Base-by-base conservation (phyloP, 2,329 filamentous ascomycete genomes). In the Fusarium avenaceum region DNA sequence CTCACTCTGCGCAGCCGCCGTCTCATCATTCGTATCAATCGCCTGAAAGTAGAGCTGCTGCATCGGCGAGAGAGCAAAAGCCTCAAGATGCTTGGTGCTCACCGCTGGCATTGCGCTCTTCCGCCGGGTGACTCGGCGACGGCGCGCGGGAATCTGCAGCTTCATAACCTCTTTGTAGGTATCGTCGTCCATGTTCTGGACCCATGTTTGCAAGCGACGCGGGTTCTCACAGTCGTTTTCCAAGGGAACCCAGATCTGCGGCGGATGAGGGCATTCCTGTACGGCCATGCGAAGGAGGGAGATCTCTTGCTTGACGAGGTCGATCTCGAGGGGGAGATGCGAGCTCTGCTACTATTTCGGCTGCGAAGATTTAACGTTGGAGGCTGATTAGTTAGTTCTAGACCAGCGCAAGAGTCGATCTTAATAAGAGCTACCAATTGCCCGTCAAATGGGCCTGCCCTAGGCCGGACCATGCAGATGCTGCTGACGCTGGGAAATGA, bases 11-110 rank as follows among this genome's bases (percentile, higher is more conserved):
- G 4, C 73, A 71, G 26, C 79, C 71, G 15, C 47, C 79, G 74
- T 2, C 76, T 78, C 6, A 38, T 38, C 10, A 5, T 38, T n/a
- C 17, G 35, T 38, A 5, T 80, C 80, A 73, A 84, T 81, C 3
- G 83, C 84, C 63, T 83, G 78, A 51, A 87, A 86, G 69, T 84
- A 85, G 6, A 87, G 76, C 55, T 83, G 81, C 73, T 87, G 85
- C 81, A 86, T 86, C 4, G 85, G 81, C 1, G 85, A 83, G 11
- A 87, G 77, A 11, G 81, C 80, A 64, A 85, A 86, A 32, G 67
- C 69, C 62, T 74, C 76, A 48, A 73, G 50, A 13, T 77, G 76
- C 20, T 80, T 79, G 15, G 10, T 71, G 20, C 52, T 11, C 15
- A 17, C 63, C 7, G 26, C 24, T 15, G 20, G 8, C 9, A 22